These are phyloP conservation scores for Mimosa pudica DNA, from an alignment of 306 rosid species.

Conservation along the genomic window DNA sequence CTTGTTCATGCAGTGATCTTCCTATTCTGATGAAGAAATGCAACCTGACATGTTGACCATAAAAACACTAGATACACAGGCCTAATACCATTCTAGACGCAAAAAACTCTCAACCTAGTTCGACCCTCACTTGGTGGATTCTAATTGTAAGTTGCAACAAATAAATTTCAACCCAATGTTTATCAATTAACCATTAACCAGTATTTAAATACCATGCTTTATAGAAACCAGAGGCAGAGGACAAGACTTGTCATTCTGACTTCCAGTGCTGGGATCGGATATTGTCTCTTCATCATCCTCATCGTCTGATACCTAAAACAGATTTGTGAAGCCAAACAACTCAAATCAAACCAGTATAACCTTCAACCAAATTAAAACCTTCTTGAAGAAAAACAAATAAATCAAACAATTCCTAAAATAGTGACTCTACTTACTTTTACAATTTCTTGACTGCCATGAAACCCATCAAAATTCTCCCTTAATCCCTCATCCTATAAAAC, in stretches of 20 bases:
- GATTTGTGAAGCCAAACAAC: not conserved
- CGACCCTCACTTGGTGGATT: not conserved
- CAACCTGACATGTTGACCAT: not conserved
- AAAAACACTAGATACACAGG: not conserved
- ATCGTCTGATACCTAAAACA: constrained; percentile 57
- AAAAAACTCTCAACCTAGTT: too few relatives aligned
- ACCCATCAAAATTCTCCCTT: constrained; percentile 44
- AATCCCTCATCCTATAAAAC: constrained; percentile 66
- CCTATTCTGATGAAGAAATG: not conserved
- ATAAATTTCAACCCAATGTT: not conserved
- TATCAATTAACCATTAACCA: not conserved
- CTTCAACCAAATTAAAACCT: not conserved
- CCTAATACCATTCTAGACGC: not conserved
- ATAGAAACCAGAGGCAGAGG: constrained; percentile 37
- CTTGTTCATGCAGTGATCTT: not conserved
- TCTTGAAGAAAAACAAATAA: not conserved
- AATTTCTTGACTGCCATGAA: constrained; percentile 45
- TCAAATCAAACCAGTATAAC: not conserved
- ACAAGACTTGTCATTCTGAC: constrained; percentile 65
- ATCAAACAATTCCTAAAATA: not conserved
- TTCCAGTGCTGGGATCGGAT: constrained; percentile 58
- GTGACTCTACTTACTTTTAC: constrained; percentile 46
- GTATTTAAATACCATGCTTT: constrained; percentile 44
- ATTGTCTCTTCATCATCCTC: constrained; percentile 70
- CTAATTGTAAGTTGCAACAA: not conserved